Base-by-base conservation (phyloP, 768 basidiomycete genomes). In the Mycena amicta region DNA sequence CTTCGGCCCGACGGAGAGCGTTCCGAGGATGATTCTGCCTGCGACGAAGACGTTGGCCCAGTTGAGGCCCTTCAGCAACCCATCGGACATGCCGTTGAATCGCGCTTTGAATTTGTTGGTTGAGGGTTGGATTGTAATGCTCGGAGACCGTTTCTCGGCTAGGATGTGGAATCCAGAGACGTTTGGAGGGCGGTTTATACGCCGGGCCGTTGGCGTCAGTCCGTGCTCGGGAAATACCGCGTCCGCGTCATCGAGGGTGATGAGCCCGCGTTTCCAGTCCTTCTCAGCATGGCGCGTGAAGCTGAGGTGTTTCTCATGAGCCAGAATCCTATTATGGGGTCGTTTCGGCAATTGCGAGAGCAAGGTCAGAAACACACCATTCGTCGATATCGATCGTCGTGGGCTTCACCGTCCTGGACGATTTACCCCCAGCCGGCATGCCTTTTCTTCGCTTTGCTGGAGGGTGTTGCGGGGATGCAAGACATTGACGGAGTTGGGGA, bases 11-110 rank as follows among this genome's bases (percentile, higher is more conserved):
- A 2, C 11, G 29, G 33, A 11, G 15, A 47, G 6, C 12, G 50
- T 23, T 4, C 30, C 54, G 27, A 60, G 54, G 12, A 60, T 47
- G 33, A 60, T 51, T 1, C 59, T 54, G 0, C 59, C 59, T 1
- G 59, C 59, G 50, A 56, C 51, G 28, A 60, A 0, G 41, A 56
- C 13, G 23, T 60, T 60, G 51, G 30, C 52, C 54, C 54, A 60
- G 12, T 60, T 40, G 6, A 60, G 23, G 40, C 51, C 52, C 20
- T 31, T n/a, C 25, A 60, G 20, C 3, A 60, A 43, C 16, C 43
- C 41, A 22, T 53, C 50, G 1, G 33, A 37, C 33, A 37, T 37
- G 18, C 18, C 8, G 8, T 37, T 18, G 33, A 37, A 37, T 18
- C 33, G 33, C 33, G 33, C 18, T 18, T 37, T 37, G 33, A 37